Percentiles rank a stretch among this genome's conserved stretches.
Evolutionary conservation across 805 yeast species (phyloP).

Genomic region (Jamesozyma hellenica): DNA sequence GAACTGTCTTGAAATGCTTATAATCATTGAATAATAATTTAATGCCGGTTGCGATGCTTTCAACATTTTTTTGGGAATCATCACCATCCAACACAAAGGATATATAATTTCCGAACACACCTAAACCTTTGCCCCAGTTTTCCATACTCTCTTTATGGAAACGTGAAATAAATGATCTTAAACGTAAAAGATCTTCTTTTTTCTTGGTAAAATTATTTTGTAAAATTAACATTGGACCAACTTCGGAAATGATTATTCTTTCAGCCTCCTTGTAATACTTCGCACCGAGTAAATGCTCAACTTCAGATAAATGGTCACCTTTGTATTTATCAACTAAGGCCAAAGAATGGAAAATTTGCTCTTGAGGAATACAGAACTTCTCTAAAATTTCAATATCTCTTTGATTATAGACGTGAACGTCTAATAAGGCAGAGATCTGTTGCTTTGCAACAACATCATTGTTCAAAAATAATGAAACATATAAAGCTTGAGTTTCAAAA

Average conservation of each 20-base stretch:
- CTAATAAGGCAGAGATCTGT: slow-evolving; percentile 29
- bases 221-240: slow-evolving; percentile 63
- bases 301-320: slow-evolving; percentile 50
- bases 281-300: slow-evolving; percentile 53
- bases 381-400: slow-evolving; percentile 20
- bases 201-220: slow-evolving; percentile 4
- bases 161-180: slow-evolving; percentile 31
- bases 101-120: slow-evolving; percentile 44
- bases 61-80: slow-evolving; percentile 22
- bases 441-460: slow-evolving; percentile 38
- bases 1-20: slow-evolving; percentile 24
- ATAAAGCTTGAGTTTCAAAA: slow-evolving; percentile 50
- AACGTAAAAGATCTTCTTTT: slow-evolving; percentile 34
- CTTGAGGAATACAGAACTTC: slow-evolving; percentile 39
- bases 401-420: slow-evolving; percentile 18
- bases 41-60: slow-evolving; percentile 37
- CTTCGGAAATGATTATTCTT: slow-evolving; percentile 38
- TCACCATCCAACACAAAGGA: slow-evolving; percentile 23
- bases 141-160: slow-evolving; percentile 38
- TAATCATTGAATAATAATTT: slow-evolving; percentile 33
- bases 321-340: slow-evolving; percentile 44
- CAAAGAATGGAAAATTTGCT: slow-evolving; percentile 43
- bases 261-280: slow-evolving; percentile 56
- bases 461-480: slow-evolving; percentile 47
- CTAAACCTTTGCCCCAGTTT: slow-evolving; percentile 50